Evolutionary conservation across 2,329 filamentous ascomycete species (phyloP).

Genomic region (Escovopsis sp.): DNA sequence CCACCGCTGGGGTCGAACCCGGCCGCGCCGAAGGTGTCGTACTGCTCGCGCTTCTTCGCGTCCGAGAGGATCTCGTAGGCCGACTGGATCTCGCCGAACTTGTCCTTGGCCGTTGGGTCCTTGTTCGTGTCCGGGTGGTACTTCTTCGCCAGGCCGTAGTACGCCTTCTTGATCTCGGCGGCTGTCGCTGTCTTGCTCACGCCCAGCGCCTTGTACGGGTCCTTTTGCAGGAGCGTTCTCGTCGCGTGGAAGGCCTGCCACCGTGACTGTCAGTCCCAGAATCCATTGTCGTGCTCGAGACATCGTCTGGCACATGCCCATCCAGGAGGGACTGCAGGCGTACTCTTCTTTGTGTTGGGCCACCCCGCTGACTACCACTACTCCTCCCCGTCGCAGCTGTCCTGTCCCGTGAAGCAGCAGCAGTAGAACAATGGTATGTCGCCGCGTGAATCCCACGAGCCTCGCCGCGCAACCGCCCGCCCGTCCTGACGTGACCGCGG

Average conservation of each 20-base stretch:
- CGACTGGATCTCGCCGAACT: conserved; percentile 81
- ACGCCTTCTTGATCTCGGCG: conserved; percentile 91
- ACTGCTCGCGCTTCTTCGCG: conserved; percentile 82
- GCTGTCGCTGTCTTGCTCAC: conserved; percentile 69
- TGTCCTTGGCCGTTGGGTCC: conserved; percentile 82
- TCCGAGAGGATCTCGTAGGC: conserved; percentile 92
- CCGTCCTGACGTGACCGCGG: conserved; percentile 26
- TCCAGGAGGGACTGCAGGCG: too few relatives aligned
- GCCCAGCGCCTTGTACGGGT: conserved; percentile 79
- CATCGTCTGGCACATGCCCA: too few relatives aligned
- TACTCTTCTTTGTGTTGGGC: conserved; percentile 15
- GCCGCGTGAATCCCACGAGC: conserved; percentile 20
- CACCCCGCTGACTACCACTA: conserved; percentile 6
- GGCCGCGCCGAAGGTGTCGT: conserved; percentile 75
- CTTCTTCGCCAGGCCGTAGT: conserved; percentile 95
- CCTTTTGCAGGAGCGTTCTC: conserved; percentile 38
- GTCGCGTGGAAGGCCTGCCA: conserved; percentile 48
- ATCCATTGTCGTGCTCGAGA: too few relatives aligned
- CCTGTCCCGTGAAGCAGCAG: conserved; percentile 8
- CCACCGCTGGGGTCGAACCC: conserved; percentile 68
- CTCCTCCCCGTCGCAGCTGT: too few relatives aligned
- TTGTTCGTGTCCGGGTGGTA: conserved; percentile 98
- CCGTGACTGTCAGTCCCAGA: too few relatives aligned
- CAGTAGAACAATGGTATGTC: too few relatives aligned
- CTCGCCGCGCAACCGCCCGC: conserved; percentile 23